Percentiles rank a stretch among this genome's conserved stretches.
Evolutionary conservation across 2,329 filamentous ascomycete genomes (phyloP).

Genomic region (Dendrostoma leiphaemia): DNA sequence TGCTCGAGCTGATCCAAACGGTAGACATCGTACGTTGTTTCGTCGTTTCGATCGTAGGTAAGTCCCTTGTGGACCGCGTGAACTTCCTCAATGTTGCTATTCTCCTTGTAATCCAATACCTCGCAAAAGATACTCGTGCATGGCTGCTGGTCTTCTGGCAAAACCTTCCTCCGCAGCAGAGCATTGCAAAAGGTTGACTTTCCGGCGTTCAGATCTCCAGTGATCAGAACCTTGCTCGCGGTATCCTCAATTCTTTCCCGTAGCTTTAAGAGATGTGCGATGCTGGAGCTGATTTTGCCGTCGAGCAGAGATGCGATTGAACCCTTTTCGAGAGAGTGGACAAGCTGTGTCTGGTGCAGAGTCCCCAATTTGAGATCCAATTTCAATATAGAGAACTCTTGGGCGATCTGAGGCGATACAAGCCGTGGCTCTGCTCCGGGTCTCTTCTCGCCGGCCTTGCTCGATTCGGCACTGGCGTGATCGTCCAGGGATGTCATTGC

Average conservation of each 20-base stretch:
- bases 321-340: conserved; percentile 89
- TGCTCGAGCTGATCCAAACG: conserved; percentile 75
- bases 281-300: conserved; percentile 89
- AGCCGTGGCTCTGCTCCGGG: conserved; percentile 70
- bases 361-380: conserved; percentile 88
- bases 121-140: conserved; percentile 99
- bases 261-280: conserved; percentile 83
- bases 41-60: conserved; percentile 83
- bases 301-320: conserved; percentile 89
- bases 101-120: conserved; percentile 88
- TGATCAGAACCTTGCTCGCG: conserved; percentile 93
- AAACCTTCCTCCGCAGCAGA: conserved; percentile 83
- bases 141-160: conserved; percentile 96
- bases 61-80: conserved; percentile 86
- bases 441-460: conserved; percentile 64
- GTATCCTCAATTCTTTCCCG: conserved; percentile 96
- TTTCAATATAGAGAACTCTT: conserved; percentile 94
- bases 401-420: conserved; percentile 86
- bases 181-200: conserved; percentile 99
- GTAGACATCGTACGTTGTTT: conserved; percentile 91
- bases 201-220: conserved; percentile 92
- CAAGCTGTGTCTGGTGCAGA: conserved; percentile 82
- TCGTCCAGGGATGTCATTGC: conserved; percentile 71
- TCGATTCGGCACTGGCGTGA: conserved; percentile 65
- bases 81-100: conserved; percentile 88